Conservation (phyloP, 1,284 basidiomycete species). For the Xerocomus nothofagi region DNA sequence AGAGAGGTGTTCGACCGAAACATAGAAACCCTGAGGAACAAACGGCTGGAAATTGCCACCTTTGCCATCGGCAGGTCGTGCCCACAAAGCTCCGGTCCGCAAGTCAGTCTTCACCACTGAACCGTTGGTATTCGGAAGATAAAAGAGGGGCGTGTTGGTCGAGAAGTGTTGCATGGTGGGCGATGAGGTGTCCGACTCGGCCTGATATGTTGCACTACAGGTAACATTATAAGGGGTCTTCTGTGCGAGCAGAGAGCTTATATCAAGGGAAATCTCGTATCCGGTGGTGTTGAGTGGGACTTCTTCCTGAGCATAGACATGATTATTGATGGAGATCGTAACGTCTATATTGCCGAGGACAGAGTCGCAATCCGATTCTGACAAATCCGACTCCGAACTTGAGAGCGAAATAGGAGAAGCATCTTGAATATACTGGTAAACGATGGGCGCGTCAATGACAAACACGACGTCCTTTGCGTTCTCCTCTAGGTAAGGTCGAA, state of each 20-base stretch:
- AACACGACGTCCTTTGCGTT: conserved; percentile 45
- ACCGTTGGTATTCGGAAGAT: conserved; percentile 28
- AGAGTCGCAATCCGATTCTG: not conserved
- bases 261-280: conserved; percentile 21
- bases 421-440: conserved; percentile 47
- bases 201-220: conserved; percentile 26
- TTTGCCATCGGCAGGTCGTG: conserved; percentile 17
- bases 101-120: conserved; percentile 37
- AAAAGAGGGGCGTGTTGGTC: conserved; percentile 26
- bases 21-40: conserved; percentile 34
- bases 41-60: conserved; percentile 26
- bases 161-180: conserved; percentile 18
- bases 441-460: conserved; percentile 60
- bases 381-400: conserved; percentile 20
- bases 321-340: conserved; percentile 43
- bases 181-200: conserved; percentile 4
- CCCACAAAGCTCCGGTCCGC: conserved; percentile 30
- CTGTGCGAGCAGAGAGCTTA: conserved; percentile 19
- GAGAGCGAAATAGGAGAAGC: conserved; percentile 47
- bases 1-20: conserved; percentile 23
- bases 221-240: conserved; percentile 22
- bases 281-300: conserved; percentile 54
- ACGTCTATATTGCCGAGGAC: conserved; percentile 36
- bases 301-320: conserved; percentile 39
- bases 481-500: conserved; percentile 65